Conservation (phyloP, 768 basidiomycete species). For the Kwoniella sp. region DNA sequence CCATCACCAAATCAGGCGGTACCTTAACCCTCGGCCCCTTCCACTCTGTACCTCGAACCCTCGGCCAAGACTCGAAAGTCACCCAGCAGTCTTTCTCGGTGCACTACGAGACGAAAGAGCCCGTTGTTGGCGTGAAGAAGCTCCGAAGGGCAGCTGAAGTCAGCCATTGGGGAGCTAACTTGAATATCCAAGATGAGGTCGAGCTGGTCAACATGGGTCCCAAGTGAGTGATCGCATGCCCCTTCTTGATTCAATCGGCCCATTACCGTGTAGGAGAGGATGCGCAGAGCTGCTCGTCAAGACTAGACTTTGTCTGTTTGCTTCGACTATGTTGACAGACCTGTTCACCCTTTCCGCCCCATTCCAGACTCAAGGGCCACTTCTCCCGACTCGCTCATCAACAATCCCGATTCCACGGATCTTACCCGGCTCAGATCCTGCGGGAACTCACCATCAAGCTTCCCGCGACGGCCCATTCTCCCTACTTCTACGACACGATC, state of each 20-base stretch:
- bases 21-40: slow-evolving; percentile 89
- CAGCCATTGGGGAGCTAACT: slow-evolving; percentile 94
- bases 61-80: slow-evolving; percentile 62
- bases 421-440: slow-evolving; percentile 67
- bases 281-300: no score
- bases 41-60: slow-evolving; percentile 67
- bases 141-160: slow-evolving; percentile 81
- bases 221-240: slow-evolving; percentile 62
- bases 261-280: no score
- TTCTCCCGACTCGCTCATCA: slow-evolving; percentile 92
- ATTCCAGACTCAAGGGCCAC: slow-evolving; percentile 88
- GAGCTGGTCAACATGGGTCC: slow-evolving; percentile 87
- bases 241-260: no score
- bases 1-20: slow-evolving; percentile 73
- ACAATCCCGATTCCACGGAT: slow-evolving; percentile 68
- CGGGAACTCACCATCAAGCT: slow-evolving; percentile 75
- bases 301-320: no score
- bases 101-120: slow-evolving; percentile 81
- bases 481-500: slow-evolving; percentile 87
- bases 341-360: no score
- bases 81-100: slow-evolving; percentile 69
- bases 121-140: slow-evolving; percentile 73
- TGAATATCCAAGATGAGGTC: slow-evolving; percentile 90
- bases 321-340: slow-evolving; percentile 2
- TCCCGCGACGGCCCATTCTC: slow-evolving; percentile 76